Base-by-base conservation (phyloP, 345 rosid species). In the Populus davidiana region DNA sequence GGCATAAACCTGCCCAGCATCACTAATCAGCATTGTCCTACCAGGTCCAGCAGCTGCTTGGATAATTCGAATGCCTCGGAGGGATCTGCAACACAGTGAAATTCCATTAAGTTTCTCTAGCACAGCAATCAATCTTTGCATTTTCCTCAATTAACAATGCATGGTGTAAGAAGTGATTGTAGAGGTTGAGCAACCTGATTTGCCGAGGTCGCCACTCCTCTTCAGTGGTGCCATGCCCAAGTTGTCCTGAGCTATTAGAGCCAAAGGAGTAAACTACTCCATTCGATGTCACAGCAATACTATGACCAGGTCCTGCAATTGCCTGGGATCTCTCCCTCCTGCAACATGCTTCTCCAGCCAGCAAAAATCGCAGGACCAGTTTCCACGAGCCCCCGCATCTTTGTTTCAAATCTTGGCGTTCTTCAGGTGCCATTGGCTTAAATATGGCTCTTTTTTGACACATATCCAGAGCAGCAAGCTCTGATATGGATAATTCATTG, bases 311-410 rank as follows among this genome's bases (percentile, higher is more conserved):
- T 73, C 99, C 99, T 44, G 98, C 96, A 75, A 91, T 90, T 56
- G 97, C 97, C 81, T 92, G 99, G 3, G 97, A 91, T 75, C 87
- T 96, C 88, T 93, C 99, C 81, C 99, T 86, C 80, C 99, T 85
- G 91, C 86, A 89, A 80, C 97, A 90, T 52, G 84, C 81, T 83
- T 96, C 99, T 72, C 95, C 97, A 35, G 95, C 94, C 63, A 89
- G 86, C 81, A 96, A 85, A 83, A 91, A 93, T 83, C 89, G 89
- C 47, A 96, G 86, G 69, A 93, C 97, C 49, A 92, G 89, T 81
- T 93, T 96, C 99, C 98, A 96, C 3, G 99, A 91, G 17, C 93
- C 99, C 73, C 98, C 98, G 18, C 98, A 96, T 84, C 69, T 89
- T 77, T 81, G 86, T 85, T 92, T 96, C 78, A 93, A 74, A 66